Conservation (phyloP, 2,329 filamentous ascomycete genomes). For the Aspergillus arachidicola region DNA sequence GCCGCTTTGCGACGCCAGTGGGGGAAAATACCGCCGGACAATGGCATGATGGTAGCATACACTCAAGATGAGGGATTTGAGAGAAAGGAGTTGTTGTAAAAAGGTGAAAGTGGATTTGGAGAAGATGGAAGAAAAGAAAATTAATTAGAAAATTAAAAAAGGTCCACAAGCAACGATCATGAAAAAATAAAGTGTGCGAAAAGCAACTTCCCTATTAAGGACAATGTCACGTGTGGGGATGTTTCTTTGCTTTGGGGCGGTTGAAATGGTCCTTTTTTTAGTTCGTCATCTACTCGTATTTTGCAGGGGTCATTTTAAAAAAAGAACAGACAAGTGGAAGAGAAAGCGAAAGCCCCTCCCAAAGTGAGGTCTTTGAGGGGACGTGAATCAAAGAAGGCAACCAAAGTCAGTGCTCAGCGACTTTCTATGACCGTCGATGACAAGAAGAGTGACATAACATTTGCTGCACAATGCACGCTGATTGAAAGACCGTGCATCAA, state of each 20-base stretch:
- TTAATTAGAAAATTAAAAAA: not conserved
- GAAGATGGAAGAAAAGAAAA: not conserved
- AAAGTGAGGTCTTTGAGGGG: not conserved
- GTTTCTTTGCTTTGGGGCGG: slow-evolving; percentile 3
- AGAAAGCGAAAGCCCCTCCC: slow-evolving; percentile 9
- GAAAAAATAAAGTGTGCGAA: slow-evolving; percentile 6
- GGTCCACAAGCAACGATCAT: slow-evolving; percentile 7
- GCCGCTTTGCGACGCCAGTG: slow-evolving; percentile 29
- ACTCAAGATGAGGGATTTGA: not conserved
- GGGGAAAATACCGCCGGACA: slow-evolving; percentile 26
- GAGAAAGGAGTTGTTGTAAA: not conserved
- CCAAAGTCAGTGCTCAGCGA: slow-evolving; percentile 6
- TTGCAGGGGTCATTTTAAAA: not conserved
- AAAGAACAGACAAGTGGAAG: not conserved
- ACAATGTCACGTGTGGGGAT: slow-evolving; percentile 25
- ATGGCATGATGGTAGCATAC: slow-evolving; percentile 16
- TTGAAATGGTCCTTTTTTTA: slow-evolving; percentile 7
- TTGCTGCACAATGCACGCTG: slow-evolving; percentile 2
- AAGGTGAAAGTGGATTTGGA: not conserved
- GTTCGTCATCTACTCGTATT: not conserved
- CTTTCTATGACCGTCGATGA: not conserved
- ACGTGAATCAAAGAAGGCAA: slow-evolving; percentile 15
- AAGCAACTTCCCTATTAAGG: slow-evolving; percentile 17
- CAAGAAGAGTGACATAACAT: slow-evolving; percentile 4
- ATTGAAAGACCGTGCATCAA: not conserved